Base-by-base conservation (phyloP, 441 rosid species). In the Mallotus japonicus region DNA sequence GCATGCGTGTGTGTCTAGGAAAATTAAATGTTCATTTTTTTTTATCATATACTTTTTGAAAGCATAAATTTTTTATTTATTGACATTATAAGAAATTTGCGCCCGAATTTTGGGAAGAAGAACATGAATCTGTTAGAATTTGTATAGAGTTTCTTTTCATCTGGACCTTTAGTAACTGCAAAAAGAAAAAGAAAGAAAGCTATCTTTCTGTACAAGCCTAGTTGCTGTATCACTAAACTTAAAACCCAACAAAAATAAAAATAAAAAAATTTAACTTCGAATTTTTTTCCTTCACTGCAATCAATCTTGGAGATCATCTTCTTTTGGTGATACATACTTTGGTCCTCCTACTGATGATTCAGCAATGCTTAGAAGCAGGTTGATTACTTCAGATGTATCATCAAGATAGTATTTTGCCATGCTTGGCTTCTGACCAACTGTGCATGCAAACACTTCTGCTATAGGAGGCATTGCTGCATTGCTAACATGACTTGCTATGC, bases 391-490 rank as follows among this genome's bases (percentile, higher is more conserved):
- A 17, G 72, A 59, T 0, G 89, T 86, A 74, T 87, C 93, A n/a
- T 92, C 95, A 0, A 92, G 89, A 72, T 88, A 92, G 82, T 88
- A 92, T 64, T 83, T 92, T 37, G 95, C 97, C 93, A 83, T 88
- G 80, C 95, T 92, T 14, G 93, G 97, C 70, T 92, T 92, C 81
- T 85, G 95, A 57, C 97, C 97, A 7, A 90, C 93, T 2, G 95
- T 92, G 80, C 93, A 90, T 12, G 93, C 89, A 78, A 87, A 92
- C 42, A 87, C 91, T 80, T 88, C 88, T 10, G 79, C 78, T 47
- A 79, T 81, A 22, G 72, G 64, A 28, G 88, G 85, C 24, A 76
- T 76, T 17, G 81, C 73, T 44, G 85, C 87, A 53, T 78, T 66
- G 10, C 79, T 78, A 8, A 75, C 73, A 67, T 80, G 81, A 56